phyloP scores from a whole-genome alignment of 768 basidiomycete species.

The Phallus indusiatus region DNA sequence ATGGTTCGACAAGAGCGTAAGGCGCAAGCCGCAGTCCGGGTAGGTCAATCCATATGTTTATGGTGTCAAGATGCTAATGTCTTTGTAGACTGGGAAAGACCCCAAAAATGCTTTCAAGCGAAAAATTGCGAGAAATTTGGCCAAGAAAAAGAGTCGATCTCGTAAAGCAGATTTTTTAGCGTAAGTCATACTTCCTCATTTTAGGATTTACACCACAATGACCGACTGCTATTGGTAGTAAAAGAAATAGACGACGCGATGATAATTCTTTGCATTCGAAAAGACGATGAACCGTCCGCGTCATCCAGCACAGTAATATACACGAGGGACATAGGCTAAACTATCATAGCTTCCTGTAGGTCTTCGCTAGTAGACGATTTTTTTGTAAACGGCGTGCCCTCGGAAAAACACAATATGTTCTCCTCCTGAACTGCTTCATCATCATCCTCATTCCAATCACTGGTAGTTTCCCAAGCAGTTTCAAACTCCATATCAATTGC shows the following conservation, averaged over 20 bases:
- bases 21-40: constrained; percentile 43
- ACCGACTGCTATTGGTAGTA: background rate
- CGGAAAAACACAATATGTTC: constrained; percentile 58
- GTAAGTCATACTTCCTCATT: constrained; percentile 32
- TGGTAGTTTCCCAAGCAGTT: constrained; percentile 83
- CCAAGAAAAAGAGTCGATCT: constrained; percentile 83
- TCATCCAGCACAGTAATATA: background rate
- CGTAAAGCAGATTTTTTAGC: constrained; percentile 54
- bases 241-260: background rate
- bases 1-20: constrained; percentile 65
- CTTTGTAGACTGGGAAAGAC: constrained; percentile 50
- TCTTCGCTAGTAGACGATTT: background rate
- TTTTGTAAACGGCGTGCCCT: constrained; percentile 9
- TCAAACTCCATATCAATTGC: constrained; percentile 78
- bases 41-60: constrained; percentile 16
- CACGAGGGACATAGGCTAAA: background rate
- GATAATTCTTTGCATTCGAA: background rate
- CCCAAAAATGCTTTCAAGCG: constrained; percentile 71
- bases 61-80: background rate
- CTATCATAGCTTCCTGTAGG: background rate
- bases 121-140: constrained; percentile 57
- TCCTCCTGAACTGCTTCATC: constrained; percentile 68
- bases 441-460: constrained; percentile 88
- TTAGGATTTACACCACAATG: background rate
- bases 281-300: background rate